phyloP scores from a whole-genome alignment of 345 rosid genomes.

The Conringia planisiliqua region DNA sequence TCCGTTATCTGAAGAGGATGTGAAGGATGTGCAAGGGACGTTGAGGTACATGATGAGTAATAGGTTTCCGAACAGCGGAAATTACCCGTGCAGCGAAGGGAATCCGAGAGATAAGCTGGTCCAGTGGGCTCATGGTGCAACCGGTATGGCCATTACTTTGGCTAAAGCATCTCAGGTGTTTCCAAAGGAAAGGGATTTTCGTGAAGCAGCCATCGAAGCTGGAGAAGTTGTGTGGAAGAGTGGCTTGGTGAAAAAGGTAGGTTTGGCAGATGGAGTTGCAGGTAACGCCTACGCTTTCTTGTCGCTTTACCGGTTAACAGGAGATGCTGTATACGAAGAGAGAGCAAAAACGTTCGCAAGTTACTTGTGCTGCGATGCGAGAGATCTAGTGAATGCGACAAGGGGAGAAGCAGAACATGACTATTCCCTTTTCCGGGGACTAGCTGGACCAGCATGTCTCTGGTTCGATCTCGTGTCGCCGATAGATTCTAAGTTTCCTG shows the following conservation, averaged over 20 bases:
- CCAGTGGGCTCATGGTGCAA: constrained; percentile 92
- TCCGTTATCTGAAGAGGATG: constrained; percentile 51
- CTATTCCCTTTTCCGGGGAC: constrained; percentile 72
- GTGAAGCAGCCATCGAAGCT: constrained; percentile 84
- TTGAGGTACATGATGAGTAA: constrained; percentile 86
- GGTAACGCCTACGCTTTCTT: constrained; percentile 88
- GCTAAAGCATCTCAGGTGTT: constrained; percentile 85
- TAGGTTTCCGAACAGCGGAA: constrained; percentile 75
- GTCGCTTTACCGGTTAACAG: constrained; percentile 67
- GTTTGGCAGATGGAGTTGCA: constrained; percentile 72
- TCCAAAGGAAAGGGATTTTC: constrained; percentile 66
- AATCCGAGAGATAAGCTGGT: constrained; percentile 83
- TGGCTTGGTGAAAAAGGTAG: constrained; percentile 74
- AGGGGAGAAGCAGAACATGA: constrained; percentile 25
- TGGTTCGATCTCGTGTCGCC: constrained; percentile 67
- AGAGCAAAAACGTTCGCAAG: constrained; percentile 76
- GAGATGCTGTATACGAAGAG: constrained; percentile 67
- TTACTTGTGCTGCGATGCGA: constrained; percentile 54
- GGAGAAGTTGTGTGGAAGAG: constrained; percentile 96
- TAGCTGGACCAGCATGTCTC: constrained; percentile 67
- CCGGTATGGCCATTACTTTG: constrained; percentile 67
- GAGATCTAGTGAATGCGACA: constrained; percentile 15
- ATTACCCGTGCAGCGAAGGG: constrained; percentile 88
- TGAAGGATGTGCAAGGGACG: constrained; percentile 69
- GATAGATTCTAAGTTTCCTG: constrained; percentile 63